phyloP scores from a whole-genome alignment of 2,329 filamentous ascomycete species.

The Cordyceps fumosorosea region DNA sequence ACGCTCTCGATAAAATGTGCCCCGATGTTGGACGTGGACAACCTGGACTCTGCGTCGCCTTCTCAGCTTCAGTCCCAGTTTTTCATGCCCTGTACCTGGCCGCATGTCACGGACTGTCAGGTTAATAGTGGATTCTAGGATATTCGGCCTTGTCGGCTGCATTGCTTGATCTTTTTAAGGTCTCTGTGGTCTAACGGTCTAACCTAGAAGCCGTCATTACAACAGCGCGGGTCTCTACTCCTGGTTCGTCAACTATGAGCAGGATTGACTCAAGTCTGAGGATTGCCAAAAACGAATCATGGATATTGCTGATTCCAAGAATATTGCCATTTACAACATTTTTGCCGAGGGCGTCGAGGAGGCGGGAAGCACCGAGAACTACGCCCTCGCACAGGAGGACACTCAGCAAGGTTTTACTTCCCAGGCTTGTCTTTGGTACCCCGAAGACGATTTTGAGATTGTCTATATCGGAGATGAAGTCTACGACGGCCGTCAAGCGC shows the following conservation, averaged over 20 bases:
- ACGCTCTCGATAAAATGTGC: neutral
- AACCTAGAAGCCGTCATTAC: too few species aligned
- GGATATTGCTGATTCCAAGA: constrained; percentile 15
- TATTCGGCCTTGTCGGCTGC: too few species aligned
- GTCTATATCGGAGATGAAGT: neutral
- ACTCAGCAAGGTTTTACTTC: neutral
- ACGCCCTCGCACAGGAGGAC: neutral
- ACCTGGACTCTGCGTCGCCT: neutral
- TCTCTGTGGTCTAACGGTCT: too few species aligned
- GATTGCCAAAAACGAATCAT: constrained; percentile 39
- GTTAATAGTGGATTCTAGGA: too few species aligned
- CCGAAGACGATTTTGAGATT: neutral
- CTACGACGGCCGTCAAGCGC: neutral
- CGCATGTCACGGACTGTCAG: too few species aligned
- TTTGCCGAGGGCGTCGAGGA: neutral
- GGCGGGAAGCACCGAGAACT: neutral
- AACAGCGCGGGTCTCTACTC: constrained; percentile 51
- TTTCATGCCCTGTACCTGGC: neutral
- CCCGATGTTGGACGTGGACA: neutral
- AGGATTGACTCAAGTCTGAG: constrained; percentile 37
- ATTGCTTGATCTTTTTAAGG: too few species aligned
- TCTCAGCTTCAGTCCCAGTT: neutral
- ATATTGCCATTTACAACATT: constrained; percentile 12
- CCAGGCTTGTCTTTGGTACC: neutral
- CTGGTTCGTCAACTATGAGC: constrained; percentile 52